Evolutionary conservation across 805 yeast genomes (phyloP), one percentile per base, ranked within the genome.

Genomic region (Candida hungchunana): DNA sequence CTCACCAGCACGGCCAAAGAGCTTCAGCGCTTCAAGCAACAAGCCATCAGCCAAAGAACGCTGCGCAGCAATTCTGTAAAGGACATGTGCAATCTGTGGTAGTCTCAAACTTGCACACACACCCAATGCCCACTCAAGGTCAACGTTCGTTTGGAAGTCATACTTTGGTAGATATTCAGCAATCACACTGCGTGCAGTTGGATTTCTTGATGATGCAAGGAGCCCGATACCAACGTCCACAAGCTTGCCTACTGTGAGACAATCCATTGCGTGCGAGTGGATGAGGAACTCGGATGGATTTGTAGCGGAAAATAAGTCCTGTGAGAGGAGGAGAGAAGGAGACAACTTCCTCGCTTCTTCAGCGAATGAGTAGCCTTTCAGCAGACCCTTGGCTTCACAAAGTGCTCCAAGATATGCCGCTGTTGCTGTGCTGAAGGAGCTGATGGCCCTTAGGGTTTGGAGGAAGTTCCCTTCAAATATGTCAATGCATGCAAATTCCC

Each of bases 121-220:
- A 3, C 85, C 73, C 34, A 83, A 61, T 29, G 80, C 73, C 90
- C 90, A 83, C 56, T 83, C 93, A 42, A 81, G 67, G 53, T 83
- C 94, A 53, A 82, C 89, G 51, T 79, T 81, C 7, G 79, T 78
- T 36, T 69, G 61, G 50, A 77, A 78, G 29, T 77, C 66, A 51
- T 66, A 82, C 16, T 67, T 69, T 5, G 86, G 85, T 23, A 83
- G 59, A 31, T 74, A 67, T 40, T 75, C 78, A 4, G 75, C 68
- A 23, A 83, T 66, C 1, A 74, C 67, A 11, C 59, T 59, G 34
- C 66, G 54, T 3, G 74, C 56, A 15, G 61, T 61, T 10, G 63
- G 53, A n/a, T 71, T 67, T 14, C 69, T 69, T 9, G 75, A 60
- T 2, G 71, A 44, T 31, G 66, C 67, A 37, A 82, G 59, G 3